These are phyloP conservation scores for Gossypium thurberi DNA, from an alignment of 345 rosid species.

Conservation along the genomic window DNA sequence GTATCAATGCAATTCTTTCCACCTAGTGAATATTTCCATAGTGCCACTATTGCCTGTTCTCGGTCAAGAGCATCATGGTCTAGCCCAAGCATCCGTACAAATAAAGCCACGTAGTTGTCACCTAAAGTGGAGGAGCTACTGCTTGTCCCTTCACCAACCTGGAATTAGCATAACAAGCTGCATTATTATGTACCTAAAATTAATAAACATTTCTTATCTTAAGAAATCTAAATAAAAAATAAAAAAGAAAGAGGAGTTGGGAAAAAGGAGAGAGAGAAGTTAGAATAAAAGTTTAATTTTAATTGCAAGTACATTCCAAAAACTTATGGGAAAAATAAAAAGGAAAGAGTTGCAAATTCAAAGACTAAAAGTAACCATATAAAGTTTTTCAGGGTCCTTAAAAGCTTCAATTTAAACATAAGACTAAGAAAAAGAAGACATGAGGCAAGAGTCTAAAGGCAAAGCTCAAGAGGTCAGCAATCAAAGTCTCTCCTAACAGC, in stretches of 20 bases:
- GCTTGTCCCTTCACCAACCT: constrained; percentile 34
- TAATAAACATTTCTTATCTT: background rate
- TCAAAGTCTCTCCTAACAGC: background rate
- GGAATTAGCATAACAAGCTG: constrained; percentile 26
- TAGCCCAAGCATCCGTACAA: constrained; percentile 84
- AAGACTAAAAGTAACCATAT: background rate
- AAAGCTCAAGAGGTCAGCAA: background rate
- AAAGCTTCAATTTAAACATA: background rate
- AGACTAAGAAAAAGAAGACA: background rate
- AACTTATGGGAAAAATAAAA: background rate
- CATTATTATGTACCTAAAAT: constrained; percentile 8
- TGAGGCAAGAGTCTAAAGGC: background rate
- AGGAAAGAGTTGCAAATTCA: background rate
- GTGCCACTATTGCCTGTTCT: constrained; percentile 66
- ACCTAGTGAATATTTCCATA: constrained; percentile 77
- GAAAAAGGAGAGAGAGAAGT: too few relatives aligned
- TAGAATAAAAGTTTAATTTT: background rate
- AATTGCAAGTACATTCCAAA: background rate
- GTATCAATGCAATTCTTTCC: constrained; percentile 77
- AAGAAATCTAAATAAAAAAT: background rate
- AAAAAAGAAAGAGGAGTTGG: background rate
- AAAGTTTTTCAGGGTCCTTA: background rate
- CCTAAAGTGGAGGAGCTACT: constrained; percentile 40
- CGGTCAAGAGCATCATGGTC: constrained; percentile 78
- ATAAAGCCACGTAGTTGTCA: constrained; percentile 60